Conservation (phyloP, 148 eudicot genomes). For the Diospyros lotus region DNA sequence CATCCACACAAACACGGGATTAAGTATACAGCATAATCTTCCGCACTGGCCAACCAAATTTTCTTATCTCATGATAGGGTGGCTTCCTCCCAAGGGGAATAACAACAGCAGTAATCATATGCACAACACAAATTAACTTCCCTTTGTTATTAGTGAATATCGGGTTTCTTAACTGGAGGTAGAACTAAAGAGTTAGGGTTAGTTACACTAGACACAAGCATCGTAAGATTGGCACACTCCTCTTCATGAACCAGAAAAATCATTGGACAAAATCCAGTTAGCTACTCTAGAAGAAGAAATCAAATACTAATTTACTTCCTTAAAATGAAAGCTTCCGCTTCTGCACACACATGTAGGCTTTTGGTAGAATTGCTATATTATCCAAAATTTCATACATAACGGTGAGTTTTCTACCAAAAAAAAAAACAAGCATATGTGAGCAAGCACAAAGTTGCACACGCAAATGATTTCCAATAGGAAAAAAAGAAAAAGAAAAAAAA, state of each 20-base stretch:
- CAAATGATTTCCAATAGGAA: not conserved
- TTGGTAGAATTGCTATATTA: too few species aligned
- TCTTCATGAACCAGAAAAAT: not conserved
- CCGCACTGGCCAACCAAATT: not conserved
- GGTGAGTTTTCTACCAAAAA: not conserved
- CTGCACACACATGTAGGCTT: too few species aligned
- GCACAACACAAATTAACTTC: not conserved
- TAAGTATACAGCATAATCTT: not conserved
- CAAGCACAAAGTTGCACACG: not conserved
- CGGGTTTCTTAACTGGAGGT: too few species aligned
- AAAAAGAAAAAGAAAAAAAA: not conserved
- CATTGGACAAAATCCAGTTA: not conserved
- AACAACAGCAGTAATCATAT: not conserved
- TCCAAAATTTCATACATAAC: not conserved
- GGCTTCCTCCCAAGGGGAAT: slow-evolving; percentile 4
- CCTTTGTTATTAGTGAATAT: not conserved
- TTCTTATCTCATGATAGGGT: not conserved
- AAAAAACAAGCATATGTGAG: not conserved
- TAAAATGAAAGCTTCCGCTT: too few species aligned
- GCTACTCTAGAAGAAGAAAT: slow-evolving; percentile 1
- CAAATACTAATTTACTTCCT: not conserved
- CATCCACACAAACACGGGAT: not conserved
- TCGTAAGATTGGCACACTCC: too few species aligned
- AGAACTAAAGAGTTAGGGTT: not conserved
- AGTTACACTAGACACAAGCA: too few species aligned